Evolutionary conservation across 176 grass and related monocot species (phyloP).

Genomic region (Juncus inflexus): DNA sequence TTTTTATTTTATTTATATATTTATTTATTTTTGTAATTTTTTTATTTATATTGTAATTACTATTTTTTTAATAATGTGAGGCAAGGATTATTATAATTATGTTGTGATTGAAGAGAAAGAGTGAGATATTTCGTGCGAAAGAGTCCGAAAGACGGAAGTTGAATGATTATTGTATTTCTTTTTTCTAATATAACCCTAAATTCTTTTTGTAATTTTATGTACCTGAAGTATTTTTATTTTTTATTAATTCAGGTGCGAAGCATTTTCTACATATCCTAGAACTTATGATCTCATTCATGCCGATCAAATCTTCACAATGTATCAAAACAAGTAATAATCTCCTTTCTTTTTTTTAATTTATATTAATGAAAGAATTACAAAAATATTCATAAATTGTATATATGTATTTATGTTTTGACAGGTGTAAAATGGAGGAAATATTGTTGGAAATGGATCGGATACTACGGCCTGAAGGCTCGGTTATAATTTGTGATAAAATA

Average conservation of each 20-base stretch:
- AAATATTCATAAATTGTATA: not conserved
- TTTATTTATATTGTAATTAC: no score
- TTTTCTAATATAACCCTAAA: no score
- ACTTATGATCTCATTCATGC: constrained; percentile 92
- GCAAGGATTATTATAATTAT: no score
- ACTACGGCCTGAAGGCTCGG: constrained; percentile 68
- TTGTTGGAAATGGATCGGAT: constrained; percentile 90
- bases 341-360: not conserved
- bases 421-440: constrained; percentile 78
- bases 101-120: no score
- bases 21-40: no score
- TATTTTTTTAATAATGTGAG: no score
- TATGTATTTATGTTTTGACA: constrained; percentile 23
- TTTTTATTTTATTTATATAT: not conserved
- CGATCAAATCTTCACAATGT: constrained; percentile 62
- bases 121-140: no score
- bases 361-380: no score
- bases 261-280: constrained; percentile 93
- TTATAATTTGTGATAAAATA: constrained; percentile 66
- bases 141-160: no score
- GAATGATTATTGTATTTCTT: no score
- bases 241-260: constrained; percentile 68
- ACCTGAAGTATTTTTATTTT: constrained; percentile 7
- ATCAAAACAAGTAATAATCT: constrained; percentile 56
- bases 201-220: no score